phyloP scores from a whole-genome alignment of 805 yeast species.

The Henningerozyma blattae region DNA sequence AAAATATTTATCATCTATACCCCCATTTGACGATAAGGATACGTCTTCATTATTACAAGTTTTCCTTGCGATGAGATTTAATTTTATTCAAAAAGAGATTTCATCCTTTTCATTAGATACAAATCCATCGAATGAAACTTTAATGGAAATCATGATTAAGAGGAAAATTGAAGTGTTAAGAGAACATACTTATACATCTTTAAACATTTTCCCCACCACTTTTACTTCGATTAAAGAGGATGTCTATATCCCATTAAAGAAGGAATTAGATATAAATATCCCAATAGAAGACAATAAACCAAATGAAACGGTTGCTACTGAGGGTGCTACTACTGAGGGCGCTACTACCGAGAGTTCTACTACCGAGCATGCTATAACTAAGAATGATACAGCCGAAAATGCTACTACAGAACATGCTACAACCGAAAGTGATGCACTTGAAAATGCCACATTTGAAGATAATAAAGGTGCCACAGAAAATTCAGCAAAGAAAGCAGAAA shows the following conservation, averaged over 20 bases:
- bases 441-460: neutral
- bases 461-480: neutral
- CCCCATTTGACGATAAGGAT: constrained; percentile 32
- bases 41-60: constrained; percentile 34
- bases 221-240: constrained; percentile 6
- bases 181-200: constrained; percentile 36
- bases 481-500: too few relatives aligned
- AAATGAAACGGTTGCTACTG: too few relatives aligned
- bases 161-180: constrained; percentile 74
- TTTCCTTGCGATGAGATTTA: constrained; percentile 54
- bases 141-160: constrained; percentile 34
- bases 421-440: too few relatives aligned
- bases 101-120: constrained; percentile 25
- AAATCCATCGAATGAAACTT: constrained; percentile 11
- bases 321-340: too few relatives aligned
- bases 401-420: neutral
- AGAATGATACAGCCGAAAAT: neutral
- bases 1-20: constrained; percentile 60
- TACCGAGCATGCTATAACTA: too few relatives aligned
- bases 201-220: constrained; percentile 14
- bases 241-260: constrained; percentile 8
- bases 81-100: constrained; percentile 53
- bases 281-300: neutral
- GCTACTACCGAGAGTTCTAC: too few relatives aligned
- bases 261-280: neutral